phyloP scores from a whole-genome alignment of 2,329 filamentous ascomycete species.

The Paracamarosporium sp. region DNA sequence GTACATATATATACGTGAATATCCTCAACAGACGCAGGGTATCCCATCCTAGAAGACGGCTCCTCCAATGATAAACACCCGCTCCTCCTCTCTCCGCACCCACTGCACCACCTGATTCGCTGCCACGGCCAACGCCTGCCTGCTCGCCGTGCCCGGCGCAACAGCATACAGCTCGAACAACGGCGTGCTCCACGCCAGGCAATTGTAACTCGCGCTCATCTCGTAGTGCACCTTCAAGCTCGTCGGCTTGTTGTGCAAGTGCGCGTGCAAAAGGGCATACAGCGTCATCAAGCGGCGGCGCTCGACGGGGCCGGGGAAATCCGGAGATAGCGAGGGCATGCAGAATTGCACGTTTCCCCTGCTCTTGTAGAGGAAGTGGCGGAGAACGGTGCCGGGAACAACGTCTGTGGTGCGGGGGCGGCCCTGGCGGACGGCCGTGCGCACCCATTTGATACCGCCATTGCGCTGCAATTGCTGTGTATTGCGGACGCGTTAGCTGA shows the following conservation, averaged over 20 bases:
- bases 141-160: slow-evolving; percentile 72
- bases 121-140: slow-evolving; percentile 76
- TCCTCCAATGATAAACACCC: slow-evolving; percentile 96
- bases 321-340: slow-evolving; percentile 80
- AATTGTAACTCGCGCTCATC: slow-evolving; percentile 71
- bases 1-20: too few relatives aligned
- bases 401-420: slow-evolving; percentile 77
- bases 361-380: slow-evolving; percentile 96
- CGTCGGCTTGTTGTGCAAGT: slow-evolving; percentile 82
- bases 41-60: slow-evolving; percentile 73
- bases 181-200: slow-evolving; percentile 89
- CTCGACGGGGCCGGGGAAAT: slow-evolving; percentile 67
- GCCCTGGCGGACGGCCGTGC: slow-evolving; percentile 71
- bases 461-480: slow-evolving; percentile 74
- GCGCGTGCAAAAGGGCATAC: slow-evolving; percentile 84
- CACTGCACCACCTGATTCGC: slow-evolving; percentile 91
- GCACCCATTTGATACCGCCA: slow-evolving; percentile 76
- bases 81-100: slow-evolving; percentile 89
- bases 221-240: slow-evolving; percentile 88
- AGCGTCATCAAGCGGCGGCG: slow-evolving; percentile 78
- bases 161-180: slow-evolving; percentile 95
- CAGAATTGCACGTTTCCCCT: slow-evolving; percentile 93
- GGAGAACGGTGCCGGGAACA: slow-evolving; percentile 77
- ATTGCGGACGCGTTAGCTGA: background rate
- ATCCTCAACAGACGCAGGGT: too few relatives aligned